Base-by-base conservation (phyloP, 108 stramenopile genomes). In the Fragilaria radians region DNA sequence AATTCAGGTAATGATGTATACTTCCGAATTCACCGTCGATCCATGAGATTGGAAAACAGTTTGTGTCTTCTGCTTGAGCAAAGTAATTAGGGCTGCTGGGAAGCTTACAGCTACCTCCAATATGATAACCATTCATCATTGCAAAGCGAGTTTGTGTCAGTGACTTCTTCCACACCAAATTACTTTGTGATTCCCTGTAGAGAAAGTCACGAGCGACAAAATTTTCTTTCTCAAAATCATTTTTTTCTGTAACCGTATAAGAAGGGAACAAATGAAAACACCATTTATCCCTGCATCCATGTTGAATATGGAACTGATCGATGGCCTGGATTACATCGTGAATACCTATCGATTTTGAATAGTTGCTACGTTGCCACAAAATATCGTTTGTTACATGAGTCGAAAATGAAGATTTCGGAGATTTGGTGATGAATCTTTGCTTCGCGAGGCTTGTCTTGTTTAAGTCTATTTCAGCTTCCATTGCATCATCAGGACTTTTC, bases 281-380 rank as follows among this genome's bases (percentile, higher is more conserved):
- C 60, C 60, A 61, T 4, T 27, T 19, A 4, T 61, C 48, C 4
- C 60, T 48, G 36, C 60, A 61, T 4, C 48, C 60, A 7, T 17
- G n/a, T 61, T 28, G 26, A 61, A 28, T 11, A 18, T 22, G n/a
- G n/a, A n/a, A n/a, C n/a, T n/a, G n/a, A n/a, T n/a, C n/a, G n/a
- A n/a, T n/a, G n/a, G n/a, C n/a, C 19, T 27, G 28, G 28, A 61
- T 52, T 9, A 23, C 29, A 23, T 50, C 22, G n/a, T 26, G 48
- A 4, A 61, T 31, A 28, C 51, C 21, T 22, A 9, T 9, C 9
- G 14, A 14, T 21, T 52, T 21, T 9, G 14, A 9, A 52, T 52
- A 52, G 21, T 21, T 14, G 42, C 42, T 45, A 11, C 18, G 14
- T 45, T 45, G 42, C 42, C 42, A 45, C 42, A 45, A 45, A 14